A percentile compares a stretch with the other conserved stretches of the same genome.
These are phyloP conservation scores for Pichia exigua DNA, from an alignment of 805 yeast species.

Conservation along the genomic window DNA sequence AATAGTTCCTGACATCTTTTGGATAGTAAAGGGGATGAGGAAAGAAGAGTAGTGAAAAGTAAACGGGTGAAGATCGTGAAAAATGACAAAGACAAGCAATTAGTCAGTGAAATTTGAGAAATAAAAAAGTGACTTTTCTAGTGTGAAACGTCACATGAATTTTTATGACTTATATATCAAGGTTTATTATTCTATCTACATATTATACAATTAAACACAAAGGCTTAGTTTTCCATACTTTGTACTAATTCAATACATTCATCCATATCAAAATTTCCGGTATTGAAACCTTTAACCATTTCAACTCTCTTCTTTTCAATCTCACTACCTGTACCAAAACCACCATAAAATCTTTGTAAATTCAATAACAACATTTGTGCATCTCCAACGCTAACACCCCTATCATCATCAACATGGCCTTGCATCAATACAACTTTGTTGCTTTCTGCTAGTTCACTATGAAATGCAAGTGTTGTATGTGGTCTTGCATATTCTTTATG, in stretches of 20 bases:
- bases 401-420: slow-evolving; percentile 70
- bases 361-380: slow-evolving; percentile 71
- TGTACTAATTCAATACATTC: slow-evolving; percentile 65
- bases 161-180: no score
- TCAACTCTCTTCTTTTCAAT: slow-evolving; percentile 40
- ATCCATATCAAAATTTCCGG: slow-evolving; percentile 67
- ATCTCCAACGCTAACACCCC: slow-evolving; percentile 59
- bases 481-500: slow-evolving; percentile 92
- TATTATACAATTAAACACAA: neutral
- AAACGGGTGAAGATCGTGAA: no score
- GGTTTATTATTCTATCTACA: neutral
- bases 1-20: slow-evolving; percentile 7
- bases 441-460: slow-evolving; percentile 57
- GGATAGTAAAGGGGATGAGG: neutral
- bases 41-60: neutral
- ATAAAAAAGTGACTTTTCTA: no score
- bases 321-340: slow-evolving; percentile 39
- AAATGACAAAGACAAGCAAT: no score
- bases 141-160: no score
- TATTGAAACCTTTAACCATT: slow-evolving; percentile 60
- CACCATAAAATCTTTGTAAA: slow-evolving; percentile 80
- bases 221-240: slow-evolving; percentile 43
- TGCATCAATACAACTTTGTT: slow-evolving; percentile 75
- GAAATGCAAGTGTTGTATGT: slow-evolving; percentile 85
- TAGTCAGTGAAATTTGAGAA: neutral